Base-by-base conservation (phyloP, 208 protist genomes). In the Naegleria gruberi region DNA sequence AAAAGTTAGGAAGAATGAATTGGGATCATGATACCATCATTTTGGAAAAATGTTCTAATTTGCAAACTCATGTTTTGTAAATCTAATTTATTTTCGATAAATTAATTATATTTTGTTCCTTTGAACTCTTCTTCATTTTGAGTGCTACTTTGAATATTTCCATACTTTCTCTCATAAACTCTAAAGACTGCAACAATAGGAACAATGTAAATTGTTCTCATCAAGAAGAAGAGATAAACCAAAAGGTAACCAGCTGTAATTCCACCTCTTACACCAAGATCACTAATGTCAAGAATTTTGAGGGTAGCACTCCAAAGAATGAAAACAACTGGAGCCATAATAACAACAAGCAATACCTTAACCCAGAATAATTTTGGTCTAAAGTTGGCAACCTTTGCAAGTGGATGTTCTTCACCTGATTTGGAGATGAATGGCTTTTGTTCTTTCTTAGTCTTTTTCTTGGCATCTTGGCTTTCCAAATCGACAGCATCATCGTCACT, bases 1-100 rank as follows among this genome's bases (percentile, higher is more conserved):
- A 15, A 37, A 51, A 88, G 1, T 37, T 88, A 17, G 30, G 40
- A 5, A 34, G 23, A 42, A 88, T 34, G 10, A 43, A 47, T 65
- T 88, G 44, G 44, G 84, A 88, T 65, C 84, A 88, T 51, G 84
- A 88, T 26, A 88, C 84, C 30, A 26, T 88, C 0, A 40, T 88
- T n/a, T 47, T 88, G n/a, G 44, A 87, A 23, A 87, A 87, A 6
- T 57, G n/a, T 34, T 23, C 7, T 51, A 34, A 40, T 87, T 10
- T 87, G 6, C 19, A 77, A 12, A 6, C 51, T 30, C 12, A 65
- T 65, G 30, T 23, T 23, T 4, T 65, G 12, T 65, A 65, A 19
- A 65, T 30, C 15, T 19, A 19, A 65, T n/a, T n/a, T n/a, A n/a
- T n/a, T n/a, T n/a, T n/a, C 30, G 30, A 65, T 65, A 65, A 65